Conservation (phyloP, 768 basidiomycete species). For the Lentinula raphanica region DNA sequence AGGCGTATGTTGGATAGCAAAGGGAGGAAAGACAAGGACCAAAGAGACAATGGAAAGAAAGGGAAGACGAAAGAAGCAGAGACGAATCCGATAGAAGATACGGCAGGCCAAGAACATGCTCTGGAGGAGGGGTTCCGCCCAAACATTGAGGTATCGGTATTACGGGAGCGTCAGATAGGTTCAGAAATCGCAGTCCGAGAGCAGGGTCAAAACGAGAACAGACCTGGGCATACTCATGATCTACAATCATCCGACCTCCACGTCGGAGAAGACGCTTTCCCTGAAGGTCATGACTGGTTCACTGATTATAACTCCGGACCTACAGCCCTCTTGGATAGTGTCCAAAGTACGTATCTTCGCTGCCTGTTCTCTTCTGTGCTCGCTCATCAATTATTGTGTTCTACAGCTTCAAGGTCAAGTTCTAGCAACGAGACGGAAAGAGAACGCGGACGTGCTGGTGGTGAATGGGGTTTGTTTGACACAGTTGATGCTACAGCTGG, state of each 20-base stretch:
- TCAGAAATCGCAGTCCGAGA: not conserved
- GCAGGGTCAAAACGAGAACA: not conserved
- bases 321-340: not conserved
- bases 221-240: no score
- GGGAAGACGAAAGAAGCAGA: not conserved
- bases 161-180: not conserved
- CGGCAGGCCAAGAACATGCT: no score
- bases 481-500: not conserved
- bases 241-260: not conserved
- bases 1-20: not conserved
- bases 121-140: no score
- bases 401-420: constrained; percentile 1
- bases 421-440: constrained; percentile 1
- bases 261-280: not conserved
- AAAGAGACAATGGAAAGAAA: not conserved
- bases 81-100: no score
- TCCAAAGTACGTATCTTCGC: not conserved
- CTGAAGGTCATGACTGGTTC: not conserved
- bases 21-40: no score
- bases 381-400: not conserved
- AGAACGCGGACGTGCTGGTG: constrained; percentile 3
- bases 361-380: not conserved
- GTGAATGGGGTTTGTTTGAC: constrained; percentile 1
- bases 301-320: not conserved
- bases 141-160: not conserved